phyloP scores from a whole-genome alignment of 1,284 basidiomycete genomes.

The Irpex rosettiformis region DNA sequence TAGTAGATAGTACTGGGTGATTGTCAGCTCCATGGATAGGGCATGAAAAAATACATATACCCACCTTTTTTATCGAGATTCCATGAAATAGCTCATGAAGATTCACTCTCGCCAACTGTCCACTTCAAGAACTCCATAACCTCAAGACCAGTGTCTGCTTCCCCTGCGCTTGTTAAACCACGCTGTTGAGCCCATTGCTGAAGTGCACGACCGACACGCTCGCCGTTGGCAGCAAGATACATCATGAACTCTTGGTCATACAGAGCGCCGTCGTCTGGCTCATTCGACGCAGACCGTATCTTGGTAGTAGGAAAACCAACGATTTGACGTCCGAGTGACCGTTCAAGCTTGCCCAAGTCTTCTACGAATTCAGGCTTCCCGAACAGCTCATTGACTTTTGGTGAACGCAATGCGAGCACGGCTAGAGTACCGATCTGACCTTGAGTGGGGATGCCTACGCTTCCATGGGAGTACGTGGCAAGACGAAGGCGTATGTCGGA shows the following conservation, averaged over 20 bases:
- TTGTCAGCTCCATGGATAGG: not conserved
- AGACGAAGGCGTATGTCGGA: constrained; percentile 54
- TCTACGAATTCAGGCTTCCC: constrained; percentile 40
- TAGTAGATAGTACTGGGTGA: constrained; percentile 1
- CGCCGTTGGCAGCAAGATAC: constrained; percentile 48
- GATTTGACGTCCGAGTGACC: constrained; percentile 81
- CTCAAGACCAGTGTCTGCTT: constrained; percentile 36
- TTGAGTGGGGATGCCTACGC: constrained; percentile 36
- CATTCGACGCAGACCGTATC: constrained; percentile 39
- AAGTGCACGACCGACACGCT: constrained; percentile 63
- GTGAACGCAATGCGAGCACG: constrained; percentile 56
- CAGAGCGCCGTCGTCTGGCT: constrained; percentile 58
- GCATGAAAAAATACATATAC: not conserved
- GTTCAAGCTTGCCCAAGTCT: constrained; percentile 66
- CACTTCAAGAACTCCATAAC: constrained; percentile 67
- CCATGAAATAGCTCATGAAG: not conserved
- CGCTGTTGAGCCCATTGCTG: constrained; percentile 62
- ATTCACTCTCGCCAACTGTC: constrained; percentile 50
- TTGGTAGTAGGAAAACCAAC: constrained; percentile 80
- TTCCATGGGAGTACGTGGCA: constrained; percentile 80
- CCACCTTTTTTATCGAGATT: not conserved
- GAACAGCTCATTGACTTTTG: constrained; percentile 40
- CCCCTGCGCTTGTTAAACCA: constrained; percentile 39
- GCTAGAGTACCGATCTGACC: constrained; percentile 74
- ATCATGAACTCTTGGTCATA: constrained; percentile 86